Evolutionary conservation across 225 moss, liverwort and hornwort species (phyloP).

Genomic region (Thuidium tamariscinum): DNA sequence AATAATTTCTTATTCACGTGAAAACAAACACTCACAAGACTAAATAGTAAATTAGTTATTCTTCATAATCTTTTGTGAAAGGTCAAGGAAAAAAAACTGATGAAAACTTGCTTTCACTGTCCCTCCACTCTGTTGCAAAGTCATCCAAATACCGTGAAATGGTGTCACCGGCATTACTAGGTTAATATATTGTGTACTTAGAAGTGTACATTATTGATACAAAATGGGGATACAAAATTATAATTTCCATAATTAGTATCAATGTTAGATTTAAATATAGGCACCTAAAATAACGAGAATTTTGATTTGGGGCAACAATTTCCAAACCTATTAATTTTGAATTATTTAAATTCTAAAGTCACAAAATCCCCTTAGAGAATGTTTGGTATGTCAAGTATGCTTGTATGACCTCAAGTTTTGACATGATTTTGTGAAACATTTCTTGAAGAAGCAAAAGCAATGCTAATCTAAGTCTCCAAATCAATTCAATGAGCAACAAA

Average conservation of each 20-base stretch:
- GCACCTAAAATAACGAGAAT: neutral
- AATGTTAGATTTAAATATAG: neutral
- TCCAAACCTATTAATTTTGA: neutral
- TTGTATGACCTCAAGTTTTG: neutral
- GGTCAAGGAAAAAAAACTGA: too few species aligned
- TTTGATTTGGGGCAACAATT: neutral
- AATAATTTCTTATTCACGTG: too few species aligned
- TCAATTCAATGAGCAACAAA: accelerated
- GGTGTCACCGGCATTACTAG: too few species aligned
- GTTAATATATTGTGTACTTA: neutral
- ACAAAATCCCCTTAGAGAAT: accelerated
- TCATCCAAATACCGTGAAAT: too few species aligned
- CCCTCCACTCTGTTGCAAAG: too few species aligned
- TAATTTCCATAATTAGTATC: accelerated
- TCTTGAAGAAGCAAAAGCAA: neutral
- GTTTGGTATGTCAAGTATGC: neutral
- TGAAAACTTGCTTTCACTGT: too few species aligned
- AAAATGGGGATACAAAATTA: accelerated
- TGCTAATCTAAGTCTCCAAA: neutral
- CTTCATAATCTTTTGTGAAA: too few species aligned
- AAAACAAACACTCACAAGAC: too few species aligned
- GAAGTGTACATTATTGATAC: neutral
- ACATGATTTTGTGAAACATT: neutral
- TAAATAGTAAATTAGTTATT: too few species aligned
- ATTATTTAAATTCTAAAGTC: accelerated